Base-by-base conservation (phyloP, 345 rosid genomes). In the Moricandia arvensis region DNA sequence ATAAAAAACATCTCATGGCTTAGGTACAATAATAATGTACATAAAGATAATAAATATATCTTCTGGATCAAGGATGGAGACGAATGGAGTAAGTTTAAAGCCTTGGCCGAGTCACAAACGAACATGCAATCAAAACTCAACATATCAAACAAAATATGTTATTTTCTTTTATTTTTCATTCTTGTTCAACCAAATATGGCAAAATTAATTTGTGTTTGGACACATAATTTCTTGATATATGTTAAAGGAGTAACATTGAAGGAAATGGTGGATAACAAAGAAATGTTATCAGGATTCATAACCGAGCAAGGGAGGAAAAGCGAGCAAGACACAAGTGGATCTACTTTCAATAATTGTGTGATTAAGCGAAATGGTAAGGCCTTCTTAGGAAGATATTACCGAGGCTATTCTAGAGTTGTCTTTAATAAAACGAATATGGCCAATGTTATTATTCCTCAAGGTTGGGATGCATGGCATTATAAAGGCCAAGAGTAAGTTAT, bases 331-430 rank as follows among this genome's bases (percentile, higher is more conserved):
- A 10, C 66, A 6, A 69, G 59, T n/a, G 87, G 89, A 10, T 84
- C 65, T 57, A 66, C 81, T 55, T 87, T 87, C 66, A 41, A 35
- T 0, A 11, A n/a, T 0, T 75, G 87, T 15, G 3, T 3, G 1
- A 75, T 87, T 35, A 15, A 6, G 5, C 86, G 86, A 35, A 21
- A 55, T 11, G 85, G 86, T 8, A 64, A 37, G 2, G 54, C 79
- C 5, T 80, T 10, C 5, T 62, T 85, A 1, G 91, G 91, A 47
- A 79, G 89, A 74, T 86, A 86, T 4, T 84, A 78, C 7, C 21
- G 76, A 54, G 8, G 4, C 12, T 75, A 75, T 33, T 84, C 89
- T 1, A 81, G 83, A 30, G 85, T 82, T 3, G 12, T 84, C 34
- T 80, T 87, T 57, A 43, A 81, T 27, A 6, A 7, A 49, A 43